These are phyloP conservation scores for Tricholoma matsutake DNA, from an alignment of 768 basidiomycete species.

Conservation along the genomic window DNA sequence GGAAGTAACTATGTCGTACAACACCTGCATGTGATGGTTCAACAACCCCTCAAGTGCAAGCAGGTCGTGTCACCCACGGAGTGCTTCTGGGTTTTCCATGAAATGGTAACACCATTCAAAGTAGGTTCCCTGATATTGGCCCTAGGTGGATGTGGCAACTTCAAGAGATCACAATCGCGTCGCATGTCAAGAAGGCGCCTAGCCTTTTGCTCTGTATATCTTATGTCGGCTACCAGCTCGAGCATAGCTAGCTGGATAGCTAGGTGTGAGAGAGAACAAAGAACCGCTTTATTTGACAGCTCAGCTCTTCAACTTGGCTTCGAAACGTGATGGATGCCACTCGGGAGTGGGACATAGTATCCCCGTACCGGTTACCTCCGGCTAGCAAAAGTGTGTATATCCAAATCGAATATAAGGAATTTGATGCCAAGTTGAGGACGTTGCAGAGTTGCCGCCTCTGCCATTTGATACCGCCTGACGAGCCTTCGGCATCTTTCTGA, in stretches of 20 bases:
- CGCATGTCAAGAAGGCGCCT: not conserved
- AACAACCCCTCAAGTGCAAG: not conserved
- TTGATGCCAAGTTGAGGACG: too few relatives aligned
- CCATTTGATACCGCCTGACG: too few relatives aligned
- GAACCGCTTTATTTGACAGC: not conserved
- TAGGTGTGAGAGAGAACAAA: not conserved
- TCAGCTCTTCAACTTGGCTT: not conserved
- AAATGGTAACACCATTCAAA: conserved; percentile 1
- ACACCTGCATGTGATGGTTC: not conserved
- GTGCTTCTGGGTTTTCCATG: conserved; percentile 1
- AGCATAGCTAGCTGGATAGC: not conserved
- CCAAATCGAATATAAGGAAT: too few relatives aligned
- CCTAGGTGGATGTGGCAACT: conserved; percentile 10
- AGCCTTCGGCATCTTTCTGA: too few relatives aligned
- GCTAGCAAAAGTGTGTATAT: too few relatives aligned
- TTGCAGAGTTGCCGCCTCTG: too few relatives aligned
- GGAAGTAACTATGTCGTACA: not conserved
- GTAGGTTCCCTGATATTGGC: conserved; percentile 7
- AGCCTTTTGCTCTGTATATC: conserved; percentile 2
- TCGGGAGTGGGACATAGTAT: too few relatives aligned
- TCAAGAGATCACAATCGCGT: conserved; percentile 6
- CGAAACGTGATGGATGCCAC: not conserved
- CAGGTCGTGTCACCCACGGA: not conserved
- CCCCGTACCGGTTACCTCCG: too few relatives aligned
- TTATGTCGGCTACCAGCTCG: conserved; percentile 5